Percentiles rank a stretch among this genome's conserved stretches.
Conservation (phyloP, 805 yeast genomes). For the Hemisphaericaspora nanyangensis region DNA sequence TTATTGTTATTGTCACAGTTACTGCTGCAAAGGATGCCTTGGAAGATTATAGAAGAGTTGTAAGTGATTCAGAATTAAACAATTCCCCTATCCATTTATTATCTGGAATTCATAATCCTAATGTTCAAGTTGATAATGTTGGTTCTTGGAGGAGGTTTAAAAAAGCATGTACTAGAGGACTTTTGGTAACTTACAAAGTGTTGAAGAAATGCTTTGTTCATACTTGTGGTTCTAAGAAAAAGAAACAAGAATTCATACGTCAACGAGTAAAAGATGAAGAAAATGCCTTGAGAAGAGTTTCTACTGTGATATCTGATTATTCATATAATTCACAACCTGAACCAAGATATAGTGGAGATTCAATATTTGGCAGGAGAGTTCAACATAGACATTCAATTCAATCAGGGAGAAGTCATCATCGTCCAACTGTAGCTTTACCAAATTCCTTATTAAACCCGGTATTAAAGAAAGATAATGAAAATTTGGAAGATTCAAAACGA, state of each 20-base stretch:
- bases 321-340: constrained; percentile 11
- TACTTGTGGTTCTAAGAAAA: constrained; percentile 22
- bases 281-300: constrained; percentile 30
- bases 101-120: constrained; percentile 51
- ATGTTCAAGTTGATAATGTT: constrained; percentile 51
- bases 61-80: constrained; percentile 65
- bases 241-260: constrained; percentile 23
- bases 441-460: constrained; percentile 21
- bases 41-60: constrained; percentile 67
- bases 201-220: constrained; percentile 19
- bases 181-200: constrained; percentile 13
- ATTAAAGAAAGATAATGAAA: constrained; percentile 7
- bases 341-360: constrained; percentile 4
- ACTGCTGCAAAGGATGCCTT: constrained; percentile 76
- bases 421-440: constrained; percentile 9
- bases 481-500: constrained; percentile 1
- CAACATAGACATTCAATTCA: constrained; percentile 11
- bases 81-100: constrained; percentile 59
- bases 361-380: constrained; percentile 2
- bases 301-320: constrained; percentile 35
- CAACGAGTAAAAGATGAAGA: constrained; percentile 21
- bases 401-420: constrained; percentile 5
- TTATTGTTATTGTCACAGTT: constrained; percentile 70
- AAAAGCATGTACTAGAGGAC: constrained; percentile 45
- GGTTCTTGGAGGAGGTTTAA: constrained; percentile 68